Percentiles rank a stretch among this genome's conserved stretches.
phyloP scores from a whole-genome alignment of 108 stramenopile species.

The Nitzschia inconspicua region DNA sequence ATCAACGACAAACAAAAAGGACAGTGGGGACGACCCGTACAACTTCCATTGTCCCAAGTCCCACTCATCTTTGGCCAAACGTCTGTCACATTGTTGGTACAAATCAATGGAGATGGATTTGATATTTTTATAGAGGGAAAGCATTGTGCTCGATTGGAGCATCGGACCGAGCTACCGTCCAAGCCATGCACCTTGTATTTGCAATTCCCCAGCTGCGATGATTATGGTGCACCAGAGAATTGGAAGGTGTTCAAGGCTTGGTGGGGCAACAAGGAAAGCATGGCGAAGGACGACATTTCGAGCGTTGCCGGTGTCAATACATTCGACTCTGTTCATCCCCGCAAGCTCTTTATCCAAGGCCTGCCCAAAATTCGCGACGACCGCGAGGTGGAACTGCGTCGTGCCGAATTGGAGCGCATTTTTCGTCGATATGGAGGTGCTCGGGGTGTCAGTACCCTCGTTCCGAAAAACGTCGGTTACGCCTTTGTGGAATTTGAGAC shows the following conservation, averaged over 20 bases:
- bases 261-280: conserved; percentile 69
- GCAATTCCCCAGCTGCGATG: conserved; percentile 79
- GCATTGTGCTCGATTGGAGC: conserved; percentile 79
- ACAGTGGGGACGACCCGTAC: conserved; percentile 73
- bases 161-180: conserved; percentile 52
- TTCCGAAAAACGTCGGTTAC: conserved; percentile 64
- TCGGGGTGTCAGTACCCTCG: conserved; percentile 59
- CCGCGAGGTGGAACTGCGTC: conserved; percentile 75
- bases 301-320: conserved; percentile 59
- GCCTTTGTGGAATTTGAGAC: conserved; percentile 81
- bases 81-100: conserved; percentile 66
- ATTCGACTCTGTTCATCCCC: conserved; percentile 62
- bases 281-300: conserved; percentile 50
- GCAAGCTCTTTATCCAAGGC: conserved; percentile 69
- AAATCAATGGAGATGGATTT: conserved; percentile 82
- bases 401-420: conserved; percentile 82
- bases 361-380: conserved; percentile 57
- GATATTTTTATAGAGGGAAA: conserved; percentile 73
- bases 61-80: conserved; percentile 77
- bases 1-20: conserved; percentile 79
- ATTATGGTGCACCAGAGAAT: conserved; percentile 71
- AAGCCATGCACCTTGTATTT: conserved; percentile 42
- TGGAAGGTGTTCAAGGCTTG: conserved; percentile 83
- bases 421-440: conserved; percentile 85
- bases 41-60: conserved; percentile 66